phyloP scores from a whole-genome alignment of 1,139 yeast species.

The Pichia sp. region DNA sequence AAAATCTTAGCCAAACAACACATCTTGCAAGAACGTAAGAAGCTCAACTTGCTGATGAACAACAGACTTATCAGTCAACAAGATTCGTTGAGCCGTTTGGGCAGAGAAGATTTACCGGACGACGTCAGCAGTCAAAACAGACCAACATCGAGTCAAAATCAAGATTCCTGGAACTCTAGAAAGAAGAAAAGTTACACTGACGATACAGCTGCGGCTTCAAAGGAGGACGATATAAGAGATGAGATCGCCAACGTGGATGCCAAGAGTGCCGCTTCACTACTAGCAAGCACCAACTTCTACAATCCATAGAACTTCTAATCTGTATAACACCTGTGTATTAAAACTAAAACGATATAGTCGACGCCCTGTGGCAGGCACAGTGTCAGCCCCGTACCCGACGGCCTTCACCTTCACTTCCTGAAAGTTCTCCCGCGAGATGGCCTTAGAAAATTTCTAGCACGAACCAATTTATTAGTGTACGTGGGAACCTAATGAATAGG shows the following conservation, averaged over 20 bases:
- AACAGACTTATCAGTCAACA: conserved; percentile 66
- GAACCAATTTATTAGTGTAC: too few species aligned
- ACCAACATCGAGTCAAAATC: conserved; percentile 37
- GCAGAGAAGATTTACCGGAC: conserved; percentile 53
- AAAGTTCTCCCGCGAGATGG: too few species aligned
- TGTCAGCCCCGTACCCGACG: too few species aligned
- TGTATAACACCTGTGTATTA: neutral
- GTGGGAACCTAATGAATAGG: too few species aligned
- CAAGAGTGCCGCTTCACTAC: conserved; percentile 72
- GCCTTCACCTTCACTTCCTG: too few species aligned
- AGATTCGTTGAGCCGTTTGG: conserved; percentile 84
- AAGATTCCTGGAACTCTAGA: conserved; percentile 37
- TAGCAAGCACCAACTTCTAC: conserved; percentile 74
- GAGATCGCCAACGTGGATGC: conserved; percentile 59
- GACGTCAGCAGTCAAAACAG: conserved; percentile 36
- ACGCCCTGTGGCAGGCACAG: too few species aligned
- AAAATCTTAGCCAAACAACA: conserved; percentile 64
- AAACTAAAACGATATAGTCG: too few species aligned
- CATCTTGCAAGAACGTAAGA: conserved; percentile 85
- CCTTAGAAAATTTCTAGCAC: too few species aligned
- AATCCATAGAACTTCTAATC: conserved; percentile 13
- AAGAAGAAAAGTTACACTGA: conserved; percentile 21
- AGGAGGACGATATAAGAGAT: conserved; percentile 32
- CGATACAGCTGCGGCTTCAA: conserved; percentile 26
- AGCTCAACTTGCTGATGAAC: conserved; percentile 68